phyloP scores from a whole-genome alignment of 805 yeast species.

The Monosporozyma aerobia region DNA sequence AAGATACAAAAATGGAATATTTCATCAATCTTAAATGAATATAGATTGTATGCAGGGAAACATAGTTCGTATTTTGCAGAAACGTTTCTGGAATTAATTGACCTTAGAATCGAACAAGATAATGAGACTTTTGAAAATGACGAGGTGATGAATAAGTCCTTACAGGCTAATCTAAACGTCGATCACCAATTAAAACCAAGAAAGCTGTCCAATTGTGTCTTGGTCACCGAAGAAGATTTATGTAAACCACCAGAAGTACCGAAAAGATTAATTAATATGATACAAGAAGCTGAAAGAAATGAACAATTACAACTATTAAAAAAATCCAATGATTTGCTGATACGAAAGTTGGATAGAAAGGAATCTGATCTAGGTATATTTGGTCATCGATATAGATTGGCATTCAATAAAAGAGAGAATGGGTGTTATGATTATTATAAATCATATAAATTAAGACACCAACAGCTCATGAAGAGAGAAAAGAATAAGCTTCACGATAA shows the following conservation, averaged over 20 bases:
- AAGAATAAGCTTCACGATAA: neutral
- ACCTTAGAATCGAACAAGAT: constrained; percentile 31
- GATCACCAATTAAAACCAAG: neutral
- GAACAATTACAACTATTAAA: neutral
- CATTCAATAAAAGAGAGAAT: constrained; percentile 25
- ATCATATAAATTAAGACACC: constrained; percentile 19
- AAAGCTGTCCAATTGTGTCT: constrained; percentile 12
- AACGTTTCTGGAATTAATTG: constrained; percentile 67
- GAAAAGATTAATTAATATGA: constrained; percentile 15
- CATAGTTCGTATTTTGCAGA: constrained; percentile 74
- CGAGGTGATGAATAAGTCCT: neutral
- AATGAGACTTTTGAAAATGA: neutral
- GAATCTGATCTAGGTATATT: constrained; percentile 26
- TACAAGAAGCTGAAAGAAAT: constrained; percentile 17
- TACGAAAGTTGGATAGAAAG: constrained; percentile 7
- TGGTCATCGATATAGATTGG: constrained; percentile 26
- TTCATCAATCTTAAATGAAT: constrained; percentile 76
- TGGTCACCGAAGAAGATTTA: constrained; percentile 24
- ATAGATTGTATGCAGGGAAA: constrained; percentile 64
- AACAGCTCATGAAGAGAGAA: constrained; percentile 4
- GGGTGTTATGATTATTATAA: constrained; percentile 34
- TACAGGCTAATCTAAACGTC: neutral
- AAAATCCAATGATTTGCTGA: neutral
- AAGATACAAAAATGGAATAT: constrained; percentile 84
- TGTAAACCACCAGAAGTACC: constrained; percentile 24